Evolutionary conservation across 2,329 filamentous ascomycete genomes (phyloP), one percentile per base, ranked within the genome.

Genomic region (Fusarium nygamai): DNA sequence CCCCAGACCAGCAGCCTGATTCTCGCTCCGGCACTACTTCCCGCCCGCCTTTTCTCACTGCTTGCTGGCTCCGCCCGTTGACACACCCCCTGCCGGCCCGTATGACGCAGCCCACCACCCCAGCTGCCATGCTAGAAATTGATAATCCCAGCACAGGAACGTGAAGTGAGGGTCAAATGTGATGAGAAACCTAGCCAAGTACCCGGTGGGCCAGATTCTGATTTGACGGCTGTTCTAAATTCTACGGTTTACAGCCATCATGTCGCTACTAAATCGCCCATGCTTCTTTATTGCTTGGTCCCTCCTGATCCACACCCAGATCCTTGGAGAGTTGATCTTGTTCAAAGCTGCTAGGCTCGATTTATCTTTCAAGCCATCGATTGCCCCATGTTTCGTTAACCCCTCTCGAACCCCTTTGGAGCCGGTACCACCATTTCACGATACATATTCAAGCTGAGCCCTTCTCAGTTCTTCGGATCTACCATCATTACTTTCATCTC

Each of bases 301-400:
- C 77, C 72, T 73, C 73, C 73, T 67, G 82, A 75, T 77, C 83
- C 83, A 83, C 82, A 77, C 75, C 60, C 58, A 82, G 79, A 81
- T 83, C 82, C 81, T 78, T 82, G 80, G 78, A 68, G 74, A 78
- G 80, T 79, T 80, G 81, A 80, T 81, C 80, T 81, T 78, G 80
- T 76, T 75, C 41, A 75, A 41, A 71, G 72, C 76, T 77, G 68
- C 78, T 79, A 80, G 77, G 75, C 80, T 81, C 79, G 80, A 81
- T 82, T 82, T 81, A 80, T 81, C 79, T 80, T 81, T 79, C 75
- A 78, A 78, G 74, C 81, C 80, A 77, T 79, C 79, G 78, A 78
- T 76, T 78, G 77, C 76, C 77, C 77, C 75, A 78, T 78, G 80
- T 79, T 79, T 79, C 76, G 77, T 76, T 77, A 73, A 73, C 77